Percentiles rank a stretch among this genome's conserved stretches.
Evolutionary conservation across 768 basidiomycete species (phyloP).

Genomic region (Lactarius evosmus): DNA sequence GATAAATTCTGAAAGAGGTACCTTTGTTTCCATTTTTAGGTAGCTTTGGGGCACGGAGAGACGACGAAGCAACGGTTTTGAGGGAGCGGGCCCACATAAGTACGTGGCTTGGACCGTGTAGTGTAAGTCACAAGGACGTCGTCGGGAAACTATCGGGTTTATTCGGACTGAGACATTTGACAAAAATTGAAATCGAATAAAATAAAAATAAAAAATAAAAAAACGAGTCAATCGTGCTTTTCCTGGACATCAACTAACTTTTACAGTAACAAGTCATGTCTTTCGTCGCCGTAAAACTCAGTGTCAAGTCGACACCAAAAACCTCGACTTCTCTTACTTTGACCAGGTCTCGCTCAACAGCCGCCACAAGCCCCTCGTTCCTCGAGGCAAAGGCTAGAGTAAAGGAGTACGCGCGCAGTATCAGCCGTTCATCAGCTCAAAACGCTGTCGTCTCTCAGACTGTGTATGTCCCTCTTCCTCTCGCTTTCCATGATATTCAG

Average conservation of each 20-base stretch:
- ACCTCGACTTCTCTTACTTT: slow-evolving; percentile 37
- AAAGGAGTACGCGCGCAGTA: slow-evolving; percentile 68
- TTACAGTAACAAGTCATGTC: slow-evolving; percentile 37
- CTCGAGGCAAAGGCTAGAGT: slow-evolving; percentile 81
- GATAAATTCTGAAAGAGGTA: slow-evolving; percentile 7
- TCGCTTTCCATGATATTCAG: not conserved
- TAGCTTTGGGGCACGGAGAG: slow-evolving; percentile 13
- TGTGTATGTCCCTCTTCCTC: slow-evolving; percentile 44
- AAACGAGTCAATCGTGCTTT: not conserved
- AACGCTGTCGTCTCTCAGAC: slow-evolving; percentile 60
- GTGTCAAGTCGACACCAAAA: slow-evolving; percentile 42
- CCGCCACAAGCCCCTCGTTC: slow-evolving; percentile 48
- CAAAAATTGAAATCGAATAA: not conserved
- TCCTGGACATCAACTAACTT: no score
- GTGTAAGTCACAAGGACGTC: slow-evolving; percentile 18
- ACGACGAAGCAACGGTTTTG: not conserved
- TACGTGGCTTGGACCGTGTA: not conserved
- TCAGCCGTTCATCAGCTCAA: slow-evolving; percentile 63
- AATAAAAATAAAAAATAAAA: no score
- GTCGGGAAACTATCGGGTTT: slow-evolving; percentile 13
- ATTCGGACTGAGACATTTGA: slow-evolving; percentile 5
- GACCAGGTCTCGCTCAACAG: slow-evolving; percentile 50
- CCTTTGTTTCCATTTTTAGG: slow-evolving; percentile 35
- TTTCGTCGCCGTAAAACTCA: slow-evolving; percentile 42
- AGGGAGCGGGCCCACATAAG: slow-evolving; percentile 17